phyloP scores from a whole-genome alignment of 495 filamentous ascomycete species.

The Cryomyces antarcticus region DNA sequence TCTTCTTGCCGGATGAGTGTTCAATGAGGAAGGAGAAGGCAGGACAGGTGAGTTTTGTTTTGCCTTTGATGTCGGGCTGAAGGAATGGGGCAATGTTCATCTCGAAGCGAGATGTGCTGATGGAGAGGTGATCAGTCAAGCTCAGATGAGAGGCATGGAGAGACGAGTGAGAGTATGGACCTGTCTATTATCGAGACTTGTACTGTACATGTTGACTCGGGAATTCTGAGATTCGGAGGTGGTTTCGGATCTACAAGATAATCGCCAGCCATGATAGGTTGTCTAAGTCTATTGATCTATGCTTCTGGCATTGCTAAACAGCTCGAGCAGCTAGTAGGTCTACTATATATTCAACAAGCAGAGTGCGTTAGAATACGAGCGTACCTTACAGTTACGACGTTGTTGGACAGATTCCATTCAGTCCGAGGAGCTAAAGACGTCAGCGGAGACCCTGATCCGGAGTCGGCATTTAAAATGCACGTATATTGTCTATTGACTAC shows the following conservation, averaged over 20 bases:
- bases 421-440: no score
- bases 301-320: no score
- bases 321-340: no score
- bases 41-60: constrained; percentile 22
- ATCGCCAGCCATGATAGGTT: no score
- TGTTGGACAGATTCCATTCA: no score
- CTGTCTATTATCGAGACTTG: constrained; percentile 33
- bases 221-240: constrained; percentile 25
- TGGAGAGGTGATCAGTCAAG: constrained; percentile 8
- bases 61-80: constrained; percentile 22
- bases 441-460: no score
- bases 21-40: constrained; percentile 35
- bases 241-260: constrained; percentile 8
- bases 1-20: constrained; percentile 23
- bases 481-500: no score
- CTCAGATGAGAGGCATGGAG: not conserved
- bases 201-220: constrained; percentile 25
- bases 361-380: no score
- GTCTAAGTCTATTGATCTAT: no score
- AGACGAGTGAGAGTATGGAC: not conserved
- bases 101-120: constrained; percentile 16
- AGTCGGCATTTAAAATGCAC: no score
- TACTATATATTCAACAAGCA: no score
- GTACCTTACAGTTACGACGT: no score
- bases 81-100: constrained; percentile 11